A percentile compares a stretch with the other conserved stretches of the same genome.
Conservation (phyloP, 179 eudicot genomes). For the Patellifolia procumbens region DNA sequence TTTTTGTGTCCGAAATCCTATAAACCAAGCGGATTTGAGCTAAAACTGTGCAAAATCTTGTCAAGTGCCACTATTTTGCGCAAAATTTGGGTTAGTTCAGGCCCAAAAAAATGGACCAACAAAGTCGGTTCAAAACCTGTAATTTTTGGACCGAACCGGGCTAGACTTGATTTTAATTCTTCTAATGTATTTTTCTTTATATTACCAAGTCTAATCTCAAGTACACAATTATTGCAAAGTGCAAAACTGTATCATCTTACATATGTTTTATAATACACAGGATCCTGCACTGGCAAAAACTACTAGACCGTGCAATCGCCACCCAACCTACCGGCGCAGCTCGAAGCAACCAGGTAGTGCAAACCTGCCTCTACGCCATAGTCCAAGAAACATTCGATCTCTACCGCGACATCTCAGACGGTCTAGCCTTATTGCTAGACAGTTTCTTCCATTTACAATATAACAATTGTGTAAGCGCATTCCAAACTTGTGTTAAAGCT, state of each 20-base stretch:
- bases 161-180: no score
- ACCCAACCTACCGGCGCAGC: constrained; percentile 81
- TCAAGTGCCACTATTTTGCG: no score
- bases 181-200: no score
- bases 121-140: no score
- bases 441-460: constrained; percentile 74
- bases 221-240: not conserved
- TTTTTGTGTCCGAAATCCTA: no score
- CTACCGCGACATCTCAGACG: constrained; percentile 77
- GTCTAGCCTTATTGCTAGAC: constrained; percentile 60
- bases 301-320: constrained; percentile 76
- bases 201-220: not conserved
- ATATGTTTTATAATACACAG: constrained; percentile 15
- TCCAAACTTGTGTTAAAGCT: constrained; percentile 70
- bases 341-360: constrained; percentile 53
- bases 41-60: no score
- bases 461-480: constrained; percentile 53
- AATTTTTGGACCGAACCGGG: no score
- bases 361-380: constrained; percentile 56
- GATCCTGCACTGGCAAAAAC: constrained; percentile 71
- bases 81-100: no score
- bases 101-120: no score
- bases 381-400: constrained; percentile 80
- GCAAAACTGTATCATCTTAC: not conserved
- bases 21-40: no score